phyloP scores from a whole-genome alignment of 2,329 filamentous ascomycete genomes.

The Geosmithia putterillii region DNA sequence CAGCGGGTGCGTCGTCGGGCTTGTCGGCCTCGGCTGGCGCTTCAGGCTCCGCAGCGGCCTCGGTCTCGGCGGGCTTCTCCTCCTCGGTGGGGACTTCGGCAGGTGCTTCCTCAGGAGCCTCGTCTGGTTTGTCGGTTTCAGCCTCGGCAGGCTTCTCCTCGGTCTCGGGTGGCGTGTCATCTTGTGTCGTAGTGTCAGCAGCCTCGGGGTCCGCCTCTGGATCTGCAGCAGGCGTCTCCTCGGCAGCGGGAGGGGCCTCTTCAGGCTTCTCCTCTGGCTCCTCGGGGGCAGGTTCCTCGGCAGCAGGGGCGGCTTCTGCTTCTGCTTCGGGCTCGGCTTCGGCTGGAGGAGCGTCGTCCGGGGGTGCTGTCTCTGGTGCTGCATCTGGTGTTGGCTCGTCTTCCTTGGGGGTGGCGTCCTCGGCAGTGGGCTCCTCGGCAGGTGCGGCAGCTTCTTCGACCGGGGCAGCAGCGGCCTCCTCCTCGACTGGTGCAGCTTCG shows the following conservation, averaged over 20 bases:
- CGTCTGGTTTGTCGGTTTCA: neutral
- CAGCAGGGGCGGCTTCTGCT: neutral
- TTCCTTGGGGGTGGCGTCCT: neutral
- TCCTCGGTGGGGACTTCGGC: neutral
- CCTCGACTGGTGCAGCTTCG: slow-evolving; percentile 1
- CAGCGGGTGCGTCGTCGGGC: too few relatives aligned
- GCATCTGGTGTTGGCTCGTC: neutral
- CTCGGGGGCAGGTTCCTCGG: neutral
- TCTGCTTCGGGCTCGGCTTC: neutral
- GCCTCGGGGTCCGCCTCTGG: neutral
- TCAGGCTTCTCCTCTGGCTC: neutral
- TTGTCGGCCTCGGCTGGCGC: neutral
- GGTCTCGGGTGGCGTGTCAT: neutral
- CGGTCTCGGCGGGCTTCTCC: neutral
- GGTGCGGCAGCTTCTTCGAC: neutral
- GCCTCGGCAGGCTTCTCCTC: neutral
- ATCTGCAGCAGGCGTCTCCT: neutral
- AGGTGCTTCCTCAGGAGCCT: neutral
- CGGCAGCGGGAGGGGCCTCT: neutral
- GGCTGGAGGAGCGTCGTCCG: neutral
- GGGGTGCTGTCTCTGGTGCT: too few relatives aligned
- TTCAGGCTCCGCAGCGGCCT: slow-evolving; percentile 1
- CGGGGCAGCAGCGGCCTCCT: neutral
- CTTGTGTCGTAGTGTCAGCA: neutral
- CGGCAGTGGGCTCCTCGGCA: neutral